These are phyloP conservation scores for Boletus smithii DNA, from an alignment of 1,284 basidiomycete species.

Conservation along the genomic window DNA sequence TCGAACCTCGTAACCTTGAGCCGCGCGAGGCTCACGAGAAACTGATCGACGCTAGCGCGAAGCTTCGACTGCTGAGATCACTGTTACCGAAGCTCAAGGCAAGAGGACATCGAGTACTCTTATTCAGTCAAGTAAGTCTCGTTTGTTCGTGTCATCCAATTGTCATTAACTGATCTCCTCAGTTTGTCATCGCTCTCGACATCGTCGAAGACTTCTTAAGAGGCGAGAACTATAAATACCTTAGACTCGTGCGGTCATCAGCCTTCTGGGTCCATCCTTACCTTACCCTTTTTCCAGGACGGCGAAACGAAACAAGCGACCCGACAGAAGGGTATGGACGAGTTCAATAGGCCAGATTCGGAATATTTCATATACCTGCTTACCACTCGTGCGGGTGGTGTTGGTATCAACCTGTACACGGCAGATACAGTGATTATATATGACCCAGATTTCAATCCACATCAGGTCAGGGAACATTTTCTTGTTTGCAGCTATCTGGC, in stretches of 20 bases:
- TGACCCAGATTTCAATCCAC: constrained; percentile 94
- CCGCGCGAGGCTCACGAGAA: constrained; percentile 69
- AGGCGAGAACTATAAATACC: constrained; percentile 87
- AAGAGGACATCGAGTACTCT: constrained; percentile 88
- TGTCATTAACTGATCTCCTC: constrained; percentile 2
- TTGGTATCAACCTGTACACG: constrained; percentile 88
- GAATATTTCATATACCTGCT: constrained; percentile 90
- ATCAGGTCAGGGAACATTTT: constrained; percentile 55
- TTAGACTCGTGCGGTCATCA: constrained; percentile 70
- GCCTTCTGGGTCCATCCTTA: background rate
- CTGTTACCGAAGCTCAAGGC: constrained; percentile 86
- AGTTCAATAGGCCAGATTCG: constrained; percentile 84
- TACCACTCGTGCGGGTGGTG: constrained; percentile 93
- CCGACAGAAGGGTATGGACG: constrained; percentile 93
- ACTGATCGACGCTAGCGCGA: constrained; percentile 82
- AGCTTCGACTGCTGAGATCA: constrained; percentile 79
- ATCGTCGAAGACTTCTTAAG: constrained; percentile 90
- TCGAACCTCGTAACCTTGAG: constrained; percentile 72
- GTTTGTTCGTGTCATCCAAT: background rate
- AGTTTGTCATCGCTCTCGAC: constrained; percentile 92
- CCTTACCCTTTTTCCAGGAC: constrained; percentile 52
- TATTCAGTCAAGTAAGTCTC: constrained; percentile 89
- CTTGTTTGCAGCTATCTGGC: constrained; percentile 1
- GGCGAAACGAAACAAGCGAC: constrained; percentile 84
- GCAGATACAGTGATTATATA: constrained; percentile 92